These are phyloP conservation scores for Hylodesmum podocarpum DNA, from an alignment of 306 rosid species.

Conservation along the genomic window DNA sequence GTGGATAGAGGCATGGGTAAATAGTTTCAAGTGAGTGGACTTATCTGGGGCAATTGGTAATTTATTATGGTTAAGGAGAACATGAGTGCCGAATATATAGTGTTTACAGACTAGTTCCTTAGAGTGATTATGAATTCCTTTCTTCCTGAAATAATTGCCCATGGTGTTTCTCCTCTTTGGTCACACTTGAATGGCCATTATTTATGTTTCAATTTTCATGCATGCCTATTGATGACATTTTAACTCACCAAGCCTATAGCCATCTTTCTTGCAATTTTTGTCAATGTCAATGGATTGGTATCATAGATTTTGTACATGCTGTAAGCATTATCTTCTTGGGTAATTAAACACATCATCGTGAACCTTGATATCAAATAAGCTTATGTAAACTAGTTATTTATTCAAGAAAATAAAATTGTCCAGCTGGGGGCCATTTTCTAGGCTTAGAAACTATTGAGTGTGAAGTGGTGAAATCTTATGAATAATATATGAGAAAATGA, in stretches of 20 bases:
- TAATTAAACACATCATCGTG: conserved; percentile 7
- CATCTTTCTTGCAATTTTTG: conserved; percentile 10
- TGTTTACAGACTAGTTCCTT: conserved; percentile 26
- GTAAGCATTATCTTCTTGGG: conserved; percentile 18
- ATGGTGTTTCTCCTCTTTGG: conserved; percentile 24
- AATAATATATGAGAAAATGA: background rate
- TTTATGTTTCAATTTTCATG: conserved; percentile 25
- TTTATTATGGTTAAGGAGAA: conserved; percentile 31
- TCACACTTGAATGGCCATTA: background rate
- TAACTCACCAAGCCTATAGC: background rate
- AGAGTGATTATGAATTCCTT: conserved; percentile 28
- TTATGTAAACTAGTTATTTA: background rate
- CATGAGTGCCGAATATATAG: conserved; percentile 36
- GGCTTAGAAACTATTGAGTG: conserved; percentile 2
- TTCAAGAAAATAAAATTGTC: background rate
- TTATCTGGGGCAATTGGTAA: conserved; percentile 39
- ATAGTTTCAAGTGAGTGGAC: conserved; percentile 45
- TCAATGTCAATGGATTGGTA: background rate
- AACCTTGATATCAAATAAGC: conserved; percentile 5
- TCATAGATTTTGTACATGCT: background rate
- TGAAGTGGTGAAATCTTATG: conserved; percentile 8
- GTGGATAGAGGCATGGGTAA: conserved; percentile 45
- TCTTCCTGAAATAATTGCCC: conserved; percentile 19
- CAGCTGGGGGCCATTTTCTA: conserved; percentile 2
- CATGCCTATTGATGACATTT: conserved; percentile 20